Evolutionary conservation across 2,329 filamentous ascomycete species (phyloP), one percentile per base, ranked within the genome.

Genomic region (Ophiocordyceps camponoti-leonardi): DNA sequence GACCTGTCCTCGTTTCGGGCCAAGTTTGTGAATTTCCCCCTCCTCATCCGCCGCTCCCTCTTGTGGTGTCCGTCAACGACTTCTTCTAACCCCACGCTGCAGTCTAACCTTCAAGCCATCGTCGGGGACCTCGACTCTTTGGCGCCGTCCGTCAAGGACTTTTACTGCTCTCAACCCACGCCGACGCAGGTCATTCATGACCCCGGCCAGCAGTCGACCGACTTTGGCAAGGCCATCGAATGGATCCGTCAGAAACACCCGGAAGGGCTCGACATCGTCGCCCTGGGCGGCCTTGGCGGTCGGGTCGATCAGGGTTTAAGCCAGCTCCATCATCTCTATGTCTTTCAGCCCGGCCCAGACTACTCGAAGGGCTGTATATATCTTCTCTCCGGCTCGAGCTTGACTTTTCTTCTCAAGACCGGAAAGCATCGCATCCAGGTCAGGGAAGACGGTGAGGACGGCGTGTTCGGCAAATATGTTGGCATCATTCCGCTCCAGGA

Each of bases 121-220:
- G 79, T 94, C 53, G 92, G 92, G 42, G 92, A 98, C 59, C 72
- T 98, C 11, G 92, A 98, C 65, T 95, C 90, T 4, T 67, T 96
- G 18, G 66, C 66, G 3, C 67, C 75, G 11, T 63, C 75, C 13
- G 73, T 83, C 12, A 70, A 71, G 45, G 55, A 69, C n/a, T 81
- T 83, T 62, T 94, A 88, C 63, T 67, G 72, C 31, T 64, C 68
- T 20, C 68, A 72, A 45, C 60, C 57, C 16, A 57, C 46, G 19
- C 61, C 58, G 61, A 68, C 86, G 2, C 57, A 69, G 13, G 69
- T 96, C 45, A 71, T 86, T 51, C 67, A 78, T 53, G 79, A 90
- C 50, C 60, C 69, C n/a, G 85, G 93, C 58, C 86, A 96, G 61
- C 76, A 93, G 53, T 83, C 81, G 19, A 94, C 92, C 26, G 92